A percentile compares a stretch with the other conserved stretches of the same genome.
These are phyloP conservation scores for Pestalotiopsis fici DNA, from an alignment of 2,329 filamentous ascomycete species.

Conservation along the genomic window DNA sequence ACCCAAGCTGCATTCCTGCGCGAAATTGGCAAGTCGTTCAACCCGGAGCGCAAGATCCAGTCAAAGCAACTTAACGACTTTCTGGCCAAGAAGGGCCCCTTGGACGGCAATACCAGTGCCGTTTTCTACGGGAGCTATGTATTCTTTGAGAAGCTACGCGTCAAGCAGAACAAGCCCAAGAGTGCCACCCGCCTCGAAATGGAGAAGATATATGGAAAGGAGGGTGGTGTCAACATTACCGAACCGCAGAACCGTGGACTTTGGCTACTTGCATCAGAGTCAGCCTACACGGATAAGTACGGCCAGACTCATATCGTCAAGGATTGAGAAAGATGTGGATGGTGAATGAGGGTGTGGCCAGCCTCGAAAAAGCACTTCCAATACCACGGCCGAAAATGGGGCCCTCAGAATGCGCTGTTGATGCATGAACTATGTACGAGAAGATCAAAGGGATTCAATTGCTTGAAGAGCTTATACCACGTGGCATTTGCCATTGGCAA, in stretches of 20 bases:
- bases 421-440: too few species aligned
- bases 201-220: slow-evolving; percentile 37
- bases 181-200: slow-evolving; percentile 50
- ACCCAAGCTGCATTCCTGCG: slow-evolving; percentile 54
- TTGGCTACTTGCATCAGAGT: slow-evolving; percentile 11
- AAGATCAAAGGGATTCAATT: too few species aligned
- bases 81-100: slow-evolving; percentile 47
- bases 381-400: neutral
- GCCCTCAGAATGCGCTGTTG: too few species aligned
- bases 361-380: neutral
- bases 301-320: slow-evolving; percentile 14
- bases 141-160: slow-evolving; percentile 60
- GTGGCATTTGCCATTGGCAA: too few species aligned
- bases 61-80: slow-evolving; percentile 49
- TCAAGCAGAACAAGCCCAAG: slow-evolving; percentile 54
- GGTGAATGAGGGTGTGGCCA: neutral
- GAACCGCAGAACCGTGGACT: neutral
- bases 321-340: neutral
- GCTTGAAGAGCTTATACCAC: too few species aligned
- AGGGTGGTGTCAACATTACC: slow-evolving; percentile 28
- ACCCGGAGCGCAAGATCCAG: slow-evolving; percentile 37
- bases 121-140: slow-evolving; percentile 58
- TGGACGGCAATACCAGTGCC: slow-evolving; percentile 46
- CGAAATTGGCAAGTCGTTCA: slow-evolving; percentile 43
- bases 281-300: slow-evolving; percentile 14